Base-by-base conservation (phyloP, 78 protist genomes). In the Ministeria vibrans region DNA sequence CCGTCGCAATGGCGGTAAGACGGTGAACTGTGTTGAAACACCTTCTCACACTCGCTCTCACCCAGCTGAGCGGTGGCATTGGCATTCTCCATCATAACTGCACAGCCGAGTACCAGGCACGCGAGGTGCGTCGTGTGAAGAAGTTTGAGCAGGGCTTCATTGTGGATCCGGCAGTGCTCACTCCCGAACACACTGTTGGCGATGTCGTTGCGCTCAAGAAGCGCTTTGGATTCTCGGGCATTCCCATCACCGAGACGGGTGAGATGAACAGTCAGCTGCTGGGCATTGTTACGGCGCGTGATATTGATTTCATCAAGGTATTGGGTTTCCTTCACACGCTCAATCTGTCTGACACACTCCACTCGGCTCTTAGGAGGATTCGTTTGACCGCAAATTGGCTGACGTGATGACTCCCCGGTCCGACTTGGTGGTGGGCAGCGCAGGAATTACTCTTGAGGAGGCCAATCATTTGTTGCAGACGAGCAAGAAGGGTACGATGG, bases 51-150 rank as follows among this genome's bases (percentile, higher is more conserved):
- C 55, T 15, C 15, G n/a, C 15, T 20, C 55, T 61, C 36, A 27
- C 27, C 53, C 28, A 68, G 75, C 86, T 88, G 75, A 61, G 75
- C 39, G 98, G 98, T 43, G 98, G 98, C 34, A 83, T 95, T 39
- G 98, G 98, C 74, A 89, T 95, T 68, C 74, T 95, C 64, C 98
- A 95, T 86, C 81, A 89, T 85, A 93, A 93, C 86, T 83, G 81
- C 77, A 38, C 86, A 4, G 72, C 85, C 18, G 93, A 89, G 49
- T 89, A 88, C 75, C 97, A 94, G 78, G 98, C 89, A 18, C 62
- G 38, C 18, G 62, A 44, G 77, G 91, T 92, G 42, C 74, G 72
- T 46, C 66, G 30, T 49, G 93, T 92, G 73, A 80, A 74, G 77
- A 61, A n/a, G 61, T 79, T 38, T 45, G 77, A 92, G 85, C 88